phyloP scores from a whole-genome alignment of 345 rosid genomes.

The Eucalyptus pauciflora region DNA sequence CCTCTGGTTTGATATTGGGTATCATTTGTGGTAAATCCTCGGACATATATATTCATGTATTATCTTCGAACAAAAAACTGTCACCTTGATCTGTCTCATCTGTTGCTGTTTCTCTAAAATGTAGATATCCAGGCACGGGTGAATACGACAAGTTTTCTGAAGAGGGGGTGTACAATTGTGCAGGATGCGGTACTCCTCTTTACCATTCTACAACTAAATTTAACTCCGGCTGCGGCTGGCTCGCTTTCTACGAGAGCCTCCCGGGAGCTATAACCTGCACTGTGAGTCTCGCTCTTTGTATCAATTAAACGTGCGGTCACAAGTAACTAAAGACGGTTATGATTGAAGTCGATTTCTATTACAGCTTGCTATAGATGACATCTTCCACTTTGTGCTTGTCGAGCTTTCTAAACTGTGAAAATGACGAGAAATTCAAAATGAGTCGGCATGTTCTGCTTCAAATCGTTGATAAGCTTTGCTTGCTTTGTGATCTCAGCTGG shows the following conservation, averaged over 20 bases:
- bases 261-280: constrained; percentile 69
- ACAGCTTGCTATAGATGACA: background rate
- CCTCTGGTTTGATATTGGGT: no score
- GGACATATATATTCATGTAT: background rate
- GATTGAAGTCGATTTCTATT: background rate
- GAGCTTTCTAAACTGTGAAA: background rate
- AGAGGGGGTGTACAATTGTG: constrained; percentile 71
- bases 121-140: constrained; percentile 80
- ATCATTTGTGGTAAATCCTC: background rate
- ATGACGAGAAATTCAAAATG: background rate
- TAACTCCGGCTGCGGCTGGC: constrained; percentile 91
- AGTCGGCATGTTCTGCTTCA: no score
- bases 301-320: background rate
- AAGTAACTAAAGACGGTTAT: background rate
- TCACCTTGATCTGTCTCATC: background rate
- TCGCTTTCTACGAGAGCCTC: constrained; percentile 84
- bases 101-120: background rate
- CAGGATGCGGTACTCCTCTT: constrained; percentile 86
- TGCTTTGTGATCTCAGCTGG: constrained; percentile 28
- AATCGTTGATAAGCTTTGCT: no score
- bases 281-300: constrained; percentile 19
- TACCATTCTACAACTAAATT: constrained; percentile 82
- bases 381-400: background rate
- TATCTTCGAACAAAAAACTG: background rate
- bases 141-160: constrained; percentile 58